phyloP scores from a whole-genome alignment of 1,284 basidiomycete genomes.

The Gymnopus androsaceus region DNA sequence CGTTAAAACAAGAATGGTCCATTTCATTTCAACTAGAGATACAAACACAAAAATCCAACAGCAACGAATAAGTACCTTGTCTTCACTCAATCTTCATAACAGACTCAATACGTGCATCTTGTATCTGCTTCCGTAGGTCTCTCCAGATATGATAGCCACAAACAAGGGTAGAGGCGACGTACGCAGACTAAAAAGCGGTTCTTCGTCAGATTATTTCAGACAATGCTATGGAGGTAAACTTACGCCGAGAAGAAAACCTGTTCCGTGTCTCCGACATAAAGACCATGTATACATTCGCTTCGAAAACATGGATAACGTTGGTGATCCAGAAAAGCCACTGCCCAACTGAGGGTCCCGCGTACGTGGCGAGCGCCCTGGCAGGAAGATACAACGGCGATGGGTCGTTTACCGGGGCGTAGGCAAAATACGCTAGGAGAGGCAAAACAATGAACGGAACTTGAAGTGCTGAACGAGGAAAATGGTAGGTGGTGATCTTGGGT shows the following conservation, averaged over 20 bases:
- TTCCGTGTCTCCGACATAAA: conserved; percentile 58
- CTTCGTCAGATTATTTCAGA: conserved; percentile 1
- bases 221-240: conserved; percentile 28
- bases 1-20: no score
- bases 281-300: conserved; percentile 54
- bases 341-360: conserved; percentile 21
- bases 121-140: conserved; percentile 57
- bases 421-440: conserved; percentile 40
- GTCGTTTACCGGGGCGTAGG: conserved; percentile 37
- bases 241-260: conserved; percentile 55
- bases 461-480: conserved; percentile 36
- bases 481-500: conserved; percentile 62
- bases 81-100: conserved; percentile 64
- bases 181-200: conserved; percentile 42
- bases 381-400: conserved; percentile 27
- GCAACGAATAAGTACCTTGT: no score
- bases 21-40: no score
- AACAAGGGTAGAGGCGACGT: conserved; percentile 50
- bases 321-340: conserved; percentile 23
- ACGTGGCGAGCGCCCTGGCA: conserved; percentile 20
- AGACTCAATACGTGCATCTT: conserved; percentile 69
- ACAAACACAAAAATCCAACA: no score
- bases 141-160: conserved; percentile 56
- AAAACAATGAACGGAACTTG: conserved; percentile 26
- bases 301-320: conserved; percentile 44